Conservation (phyloP, 164 flowering plant genomes). For the Kalanchoe fedtschenkoi region DNA sequence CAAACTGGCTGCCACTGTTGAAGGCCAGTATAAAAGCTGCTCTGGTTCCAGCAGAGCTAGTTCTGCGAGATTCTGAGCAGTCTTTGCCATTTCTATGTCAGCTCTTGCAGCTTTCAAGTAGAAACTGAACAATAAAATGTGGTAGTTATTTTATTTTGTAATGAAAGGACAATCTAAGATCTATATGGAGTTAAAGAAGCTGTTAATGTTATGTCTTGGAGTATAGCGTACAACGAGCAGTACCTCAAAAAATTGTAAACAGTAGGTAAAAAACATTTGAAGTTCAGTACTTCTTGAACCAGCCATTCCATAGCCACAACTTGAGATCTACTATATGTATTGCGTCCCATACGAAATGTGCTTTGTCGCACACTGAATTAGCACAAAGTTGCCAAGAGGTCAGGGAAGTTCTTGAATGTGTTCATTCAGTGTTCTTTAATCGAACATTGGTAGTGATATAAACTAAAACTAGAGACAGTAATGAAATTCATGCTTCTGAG, state of each 20-base stretch:
- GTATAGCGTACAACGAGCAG: neutral
- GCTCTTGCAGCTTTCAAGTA: slow-evolving; percentile 74
- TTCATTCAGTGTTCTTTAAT: neutral
- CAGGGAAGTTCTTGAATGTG: neutral
- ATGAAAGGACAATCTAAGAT: neutral
- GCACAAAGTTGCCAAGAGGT: neutral
- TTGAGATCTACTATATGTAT: slow-evolving; percentile 49
- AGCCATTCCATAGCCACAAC: slow-evolving; percentile 99
- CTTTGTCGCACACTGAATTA: slow-evolving; percentile 42
- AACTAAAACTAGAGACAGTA: neutral
- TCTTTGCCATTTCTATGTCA: slow-evolving; percentile 39
- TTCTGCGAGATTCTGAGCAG: slow-evolving; percentile 49
- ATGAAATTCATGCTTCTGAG: neutral
- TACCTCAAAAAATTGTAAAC: slow-evolving; percentile 83
- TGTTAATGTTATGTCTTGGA: neutral
- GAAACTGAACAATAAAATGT: slow-evolving; percentile 35
- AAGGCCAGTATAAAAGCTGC: slow-evolving; percentile 65
- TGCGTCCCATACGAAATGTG: slow-evolving; percentile 41
- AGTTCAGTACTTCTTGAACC: slow-evolving; percentile 72
- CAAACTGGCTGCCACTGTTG: slow-evolving; percentile 79
- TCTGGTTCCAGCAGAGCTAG: slow-evolving; percentile 51
- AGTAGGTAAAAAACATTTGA: slow-evolving; percentile 70
- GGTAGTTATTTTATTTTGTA: neutral
- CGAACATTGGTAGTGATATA: neutral
- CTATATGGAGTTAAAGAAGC: neutral